These are phyloP conservation scores for Phaeosphaeria sp. DNA, from an alignment of 2,329 filamentous ascomycete genomes.

Conservation along the genomic window DNA sequence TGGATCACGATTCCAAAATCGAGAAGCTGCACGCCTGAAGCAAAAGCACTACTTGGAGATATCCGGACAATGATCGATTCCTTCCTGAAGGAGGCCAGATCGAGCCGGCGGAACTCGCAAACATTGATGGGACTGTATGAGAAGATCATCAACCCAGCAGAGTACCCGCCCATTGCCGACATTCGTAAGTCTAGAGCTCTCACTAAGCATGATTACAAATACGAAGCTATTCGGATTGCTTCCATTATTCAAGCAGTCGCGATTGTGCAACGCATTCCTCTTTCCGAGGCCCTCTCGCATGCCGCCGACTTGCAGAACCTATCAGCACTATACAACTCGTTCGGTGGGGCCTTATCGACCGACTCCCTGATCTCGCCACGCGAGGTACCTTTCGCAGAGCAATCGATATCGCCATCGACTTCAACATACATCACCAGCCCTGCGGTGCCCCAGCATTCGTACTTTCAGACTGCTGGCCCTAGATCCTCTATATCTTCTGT, in stretches of 20 bases:
- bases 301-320: slow-evolving; percentile 9
- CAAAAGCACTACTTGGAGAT: slow-evolving; percentile 34
- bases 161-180: slow-evolving; percentile 23
- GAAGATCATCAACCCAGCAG: slow-evolving; percentile 20
- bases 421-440: slow-evolving; percentile 21
- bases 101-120: slow-evolving; percentile 20
- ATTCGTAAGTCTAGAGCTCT: slow-evolving; percentile 14
- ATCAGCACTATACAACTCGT: slow-evolving; percentile 7
- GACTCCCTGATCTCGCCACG: slow-evolving; percentile 26
- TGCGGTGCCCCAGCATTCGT: slow-evolving; percentile 8
- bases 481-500: slow-evolving; percentile 12
- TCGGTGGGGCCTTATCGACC: slow-evolving; percentile 14
- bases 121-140: slow-evolving; percentile 26
- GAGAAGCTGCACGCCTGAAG: slow-evolving; percentile 13
- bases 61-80: slow-evolving; percentile 39
- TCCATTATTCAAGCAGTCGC: slow-evolving; percentile 41
- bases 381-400: slow-evolving; percentile 20
- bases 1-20: slow-evolving; percentile 38
- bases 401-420: slow-evolving; percentile 24
- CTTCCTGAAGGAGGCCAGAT: slow-evolving; percentile 30
- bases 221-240: slow-evolving; percentile 45
- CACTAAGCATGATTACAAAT: slow-evolving; percentile 34
- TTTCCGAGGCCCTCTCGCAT: slow-evolving; percentile 35
- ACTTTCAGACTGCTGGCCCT: not conserved
- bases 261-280: slow-evolving; percentile 30